Conservation (phyloP, 1,284 basidiomycete genomes). For the Malassezia sp. region DNA sequence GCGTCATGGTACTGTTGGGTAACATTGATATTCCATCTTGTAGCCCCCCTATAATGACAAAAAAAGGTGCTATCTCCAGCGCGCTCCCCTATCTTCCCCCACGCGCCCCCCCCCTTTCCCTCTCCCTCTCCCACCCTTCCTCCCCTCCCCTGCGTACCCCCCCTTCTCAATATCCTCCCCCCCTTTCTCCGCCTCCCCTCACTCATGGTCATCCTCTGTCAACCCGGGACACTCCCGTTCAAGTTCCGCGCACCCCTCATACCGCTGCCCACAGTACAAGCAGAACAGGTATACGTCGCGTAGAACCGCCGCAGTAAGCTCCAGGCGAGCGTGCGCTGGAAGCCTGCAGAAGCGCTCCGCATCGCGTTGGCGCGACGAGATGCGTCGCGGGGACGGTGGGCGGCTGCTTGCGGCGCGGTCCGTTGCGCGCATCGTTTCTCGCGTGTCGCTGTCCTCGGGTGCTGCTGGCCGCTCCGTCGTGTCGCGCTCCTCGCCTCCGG, state of each 20-base stretch:
- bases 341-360: constrained; percentile 7
- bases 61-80: too few species aligned
- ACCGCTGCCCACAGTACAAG: constrained; percentile 26
- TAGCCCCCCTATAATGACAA: too few species aligned
- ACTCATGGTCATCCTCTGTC: constrained; percentile 25
- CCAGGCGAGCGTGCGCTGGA: constrained; percentile 12
- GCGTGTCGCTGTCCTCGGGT: neutral
- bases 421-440: neutral
- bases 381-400: too few species aligned
- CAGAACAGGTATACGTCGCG: constrained; percentile 18
- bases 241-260: constrained; percentile 10
- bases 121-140: neutral
- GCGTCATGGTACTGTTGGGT: too few species aligned
- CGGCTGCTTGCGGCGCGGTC: too few species aligned
- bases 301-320: constrained; percentile 15
- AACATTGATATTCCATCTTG: too few species aligned
- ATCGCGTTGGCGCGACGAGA: constrained; percentile 4
- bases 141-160: too few species aligned
- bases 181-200: neutral
- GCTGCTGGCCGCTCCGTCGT: neutral
- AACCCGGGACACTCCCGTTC: constrained; percentile 19
- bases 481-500: constrained; percentile 6
- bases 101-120: neutral
- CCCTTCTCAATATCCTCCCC: neutral
- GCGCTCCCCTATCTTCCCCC: too few species aligned